Conservation (phyloP, 768 basidiomycete genomes). For the Russula lepida region DNA sequence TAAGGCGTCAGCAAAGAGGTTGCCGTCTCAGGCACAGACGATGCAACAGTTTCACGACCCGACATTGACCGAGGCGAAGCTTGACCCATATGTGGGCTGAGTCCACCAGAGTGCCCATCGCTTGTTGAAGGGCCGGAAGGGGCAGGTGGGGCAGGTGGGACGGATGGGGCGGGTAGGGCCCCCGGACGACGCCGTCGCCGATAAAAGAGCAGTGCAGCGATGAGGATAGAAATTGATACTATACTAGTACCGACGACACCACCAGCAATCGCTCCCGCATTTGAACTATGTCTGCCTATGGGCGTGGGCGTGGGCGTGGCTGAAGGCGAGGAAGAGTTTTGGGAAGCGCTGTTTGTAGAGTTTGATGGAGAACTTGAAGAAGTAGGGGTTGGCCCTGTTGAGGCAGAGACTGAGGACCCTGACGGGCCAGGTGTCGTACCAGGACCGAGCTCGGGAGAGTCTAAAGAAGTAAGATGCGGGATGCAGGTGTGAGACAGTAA, state of each 20-base stretch:
- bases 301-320: neutral
- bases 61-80: neutral
- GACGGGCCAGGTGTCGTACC: neutral
- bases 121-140: neutral
- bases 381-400: too few species aligned
- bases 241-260: neutral
- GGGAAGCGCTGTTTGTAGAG: too few species aligned
- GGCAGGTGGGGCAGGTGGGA: too few species aligned
- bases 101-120: too few species aligned
- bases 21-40: neutral
- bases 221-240: neutral
- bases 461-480: neutral
- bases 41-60: neutral
- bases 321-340: too few species aligned
- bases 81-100: neutral
- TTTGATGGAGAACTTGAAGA: too few species aligned
- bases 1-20: neutral
- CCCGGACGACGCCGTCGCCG: neutral
- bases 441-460: neutral
- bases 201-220: neutral
- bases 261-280: neutral
- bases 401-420: neutral
- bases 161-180: too few species aligned
- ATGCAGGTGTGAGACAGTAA: neutral
- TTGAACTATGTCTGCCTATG: neutral